These are phyloP conservation scores for Phlegmacium glaucopus DNA, from an alignment of 768 basidiomycete species.

Conservation along the genomic window DNA sequence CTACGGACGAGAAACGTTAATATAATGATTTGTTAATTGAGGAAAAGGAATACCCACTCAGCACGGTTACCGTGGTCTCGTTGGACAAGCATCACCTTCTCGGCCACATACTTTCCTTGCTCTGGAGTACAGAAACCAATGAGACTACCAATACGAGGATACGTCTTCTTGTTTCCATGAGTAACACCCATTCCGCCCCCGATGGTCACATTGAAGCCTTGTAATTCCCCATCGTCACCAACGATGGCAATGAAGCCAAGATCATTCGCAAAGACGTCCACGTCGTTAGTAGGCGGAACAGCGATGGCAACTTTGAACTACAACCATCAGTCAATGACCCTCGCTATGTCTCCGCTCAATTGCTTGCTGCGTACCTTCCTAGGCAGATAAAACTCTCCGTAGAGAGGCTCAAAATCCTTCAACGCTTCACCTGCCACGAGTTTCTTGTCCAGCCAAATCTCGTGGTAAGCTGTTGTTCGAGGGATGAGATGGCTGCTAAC, in stretches of 20 bases:
- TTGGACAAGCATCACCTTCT: constrained; percentile 92
- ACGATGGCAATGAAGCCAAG: constrained; percentile 96
- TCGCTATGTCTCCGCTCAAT: background rate
- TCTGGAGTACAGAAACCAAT: constrained; percentile 92
- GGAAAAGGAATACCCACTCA: constrained; percentile 56
- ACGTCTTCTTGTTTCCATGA: constrained; percentile 98
- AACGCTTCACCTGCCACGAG: constrained; percentile 90
- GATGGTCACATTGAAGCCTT: constrained; percentile 90
- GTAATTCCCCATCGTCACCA: constrained; percentile 66
- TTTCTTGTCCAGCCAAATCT: constrained; percentile 99
- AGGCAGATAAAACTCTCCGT: constrained; percentile 95
- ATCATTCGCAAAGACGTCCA: constrained; percentile 95
- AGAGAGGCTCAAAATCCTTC: constrained; percentile 95
- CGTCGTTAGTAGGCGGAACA: constrained; percentile 94
- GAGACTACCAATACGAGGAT: constrained; percentile 83
- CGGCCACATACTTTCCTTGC: constrained; percentile 82
- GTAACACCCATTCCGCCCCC: constrained; percentile 99
- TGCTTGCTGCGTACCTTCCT: constrained; percentile 64
- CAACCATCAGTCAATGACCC: background rate
- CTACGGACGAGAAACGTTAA: constrained; percentile 25
- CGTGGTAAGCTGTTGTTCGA: constrained; percentile 91
- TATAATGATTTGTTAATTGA: background rate
- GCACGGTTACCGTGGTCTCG: constrained; percentile 93
- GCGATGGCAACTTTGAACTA: constrained; percentile 98
- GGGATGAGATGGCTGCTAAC: constrained; percentile 88